Conservation (phyloP, 345 rosid species). For the Moricandia moricandioides region DNA sequence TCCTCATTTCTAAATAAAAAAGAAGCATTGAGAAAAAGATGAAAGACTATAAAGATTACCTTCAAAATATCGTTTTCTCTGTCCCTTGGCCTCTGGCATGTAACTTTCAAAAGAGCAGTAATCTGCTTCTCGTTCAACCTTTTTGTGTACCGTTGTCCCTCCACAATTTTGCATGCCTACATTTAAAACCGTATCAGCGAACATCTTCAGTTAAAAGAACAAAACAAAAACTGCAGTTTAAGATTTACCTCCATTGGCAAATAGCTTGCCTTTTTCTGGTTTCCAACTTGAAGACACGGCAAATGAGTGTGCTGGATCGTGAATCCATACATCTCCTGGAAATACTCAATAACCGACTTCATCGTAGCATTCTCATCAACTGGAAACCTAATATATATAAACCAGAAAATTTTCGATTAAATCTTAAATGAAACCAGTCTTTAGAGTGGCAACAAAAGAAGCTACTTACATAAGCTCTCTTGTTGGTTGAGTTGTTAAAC, state of each 20-base stretch:
- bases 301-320: constrained; percentile 86
- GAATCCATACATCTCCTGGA: constrained; percentile 98
- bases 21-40: neutral
- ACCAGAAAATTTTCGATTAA: too few relatives aligned
- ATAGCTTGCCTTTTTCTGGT: constrained; percentile 94
- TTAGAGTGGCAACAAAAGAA: too few relatives aligned
- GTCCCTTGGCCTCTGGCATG: constrained; percentile 97
- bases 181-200: neutral
- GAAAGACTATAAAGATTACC: constrained; percentile 39
- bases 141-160: constrained; percentile 92
- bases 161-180: constrained; percentile 97
- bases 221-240: neutral
- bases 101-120: constrained; percentile 83
- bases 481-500: constrained; percentile 94
- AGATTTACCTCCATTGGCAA: constrained; percentile 91
- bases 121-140: constrained; percentile 94
- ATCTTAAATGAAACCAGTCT: too few relatives aligned
- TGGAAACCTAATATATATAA: constrained; percentile 44
- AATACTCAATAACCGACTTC: constrained; percentile 97
- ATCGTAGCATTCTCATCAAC: constrained; percentile 89
- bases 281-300: constrained; percentile 99
- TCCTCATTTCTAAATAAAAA: neutral
- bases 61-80: constrained; percentile 77
- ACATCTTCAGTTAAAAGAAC: neutral
- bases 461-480: constrained; percentile 65